These are phyloP conservation scores for Wickerhamiella occidentalis DNA, from an alignment of 805 yeast genomes.

Conservation along the genomic window DNA sequence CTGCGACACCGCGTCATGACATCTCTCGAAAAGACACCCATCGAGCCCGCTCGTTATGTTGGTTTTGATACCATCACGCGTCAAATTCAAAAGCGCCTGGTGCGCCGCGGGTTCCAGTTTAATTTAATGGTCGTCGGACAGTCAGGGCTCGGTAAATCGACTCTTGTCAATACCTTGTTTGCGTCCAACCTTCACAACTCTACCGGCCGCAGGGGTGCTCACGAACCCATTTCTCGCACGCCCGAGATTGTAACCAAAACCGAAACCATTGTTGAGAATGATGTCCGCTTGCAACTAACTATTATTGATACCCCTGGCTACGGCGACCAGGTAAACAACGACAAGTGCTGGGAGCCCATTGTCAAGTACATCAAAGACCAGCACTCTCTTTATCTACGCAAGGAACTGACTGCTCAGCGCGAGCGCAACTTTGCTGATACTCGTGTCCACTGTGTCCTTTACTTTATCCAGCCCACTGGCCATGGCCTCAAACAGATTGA, in stretches of 20 bases:
- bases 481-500: conserved; percentile 78
- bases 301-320: conserved; percentile 96
- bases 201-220: conserved; percentile 53
- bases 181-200: conserved; percentile 67
- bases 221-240: conserved; percentile 72
- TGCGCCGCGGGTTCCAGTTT: conserved; percentile 88
- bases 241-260: conserved; percentile 52
- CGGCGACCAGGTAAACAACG: conserved; percentile 93
- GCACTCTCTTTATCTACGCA: conserved; percentile 79
- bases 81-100: conserved; percentile 83
- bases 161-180: conserved; percentile 81
- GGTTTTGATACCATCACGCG: conserved; percentile 95
- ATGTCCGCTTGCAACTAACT: conserved; percentile 72
- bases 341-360: conserved; percentile 93
- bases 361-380: conserved; percentile 91
- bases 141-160: conserved; percentile 90
- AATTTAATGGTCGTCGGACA: conserved; percentile 85
- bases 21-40: conserved; percentile 2
- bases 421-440: conserved; percentile 73
- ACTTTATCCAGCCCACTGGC: conserved; percentile 81
- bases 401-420: conserved; percentile 89
- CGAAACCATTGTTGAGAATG: conserved; percentile 60
- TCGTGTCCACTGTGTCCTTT: conserved; percentile 85
- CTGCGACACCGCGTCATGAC: conserved; percentile 2
- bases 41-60: conserved; percentile 61